Percentiles rank a stretch among this genome's conserved stretches.
phyloP scores from a whole-genome alignment of 2,329 filamentous ascomycete genomes.

The Neonectria ditissima region DNA sequence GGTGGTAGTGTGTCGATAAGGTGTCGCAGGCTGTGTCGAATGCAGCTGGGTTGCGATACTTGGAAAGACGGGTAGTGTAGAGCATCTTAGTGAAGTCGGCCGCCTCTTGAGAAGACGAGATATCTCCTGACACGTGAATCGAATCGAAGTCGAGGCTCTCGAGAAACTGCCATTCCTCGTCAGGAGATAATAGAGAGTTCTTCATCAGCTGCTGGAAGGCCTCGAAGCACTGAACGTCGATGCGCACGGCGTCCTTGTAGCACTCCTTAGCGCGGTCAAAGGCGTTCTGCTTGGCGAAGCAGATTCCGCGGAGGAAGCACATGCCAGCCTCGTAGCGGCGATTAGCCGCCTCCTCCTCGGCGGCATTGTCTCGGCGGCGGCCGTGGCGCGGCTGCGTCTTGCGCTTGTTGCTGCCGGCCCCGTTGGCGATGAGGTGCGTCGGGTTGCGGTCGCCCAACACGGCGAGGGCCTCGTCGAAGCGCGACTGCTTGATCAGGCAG shows the following conservation, averaged over 20 bases:
- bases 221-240: constrained; percentile 98
- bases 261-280: constrained; percentile 98
- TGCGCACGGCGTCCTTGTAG: constrained; percentile 96
- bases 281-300: constrained; percentile 96
- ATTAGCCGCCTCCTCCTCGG: constrained; percentile 76
- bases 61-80: constrained; percentile 94
- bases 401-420: constrained; percentile 52
- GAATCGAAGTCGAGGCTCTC: constrained; percentile 91
- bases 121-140: constrained; percentile 74
- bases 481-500: constrained; percentile 91
- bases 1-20: constrained; percentile 91
- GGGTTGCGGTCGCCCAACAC: constrained; percentile 94
- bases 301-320: constrained; percentile 94
- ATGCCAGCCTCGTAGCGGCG: constrained; percentile 94
- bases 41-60: constrained; percentile 88
- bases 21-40: constrained; percentile 90
- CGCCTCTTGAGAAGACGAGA: constrained; percentile 81
- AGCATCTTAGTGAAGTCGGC: constrained; percentile 95
- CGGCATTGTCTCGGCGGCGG: constrained; percentile 50
- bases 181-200: constrained; percentile 89
- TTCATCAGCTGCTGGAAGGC: constrained; percentile 98
- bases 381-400: constrained; percentile 52
- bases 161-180: constrained; percentile 90
- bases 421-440: constrained; percentile 81
- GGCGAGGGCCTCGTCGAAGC: constrained; percentile 87